Evolutionary conservation across 2,329 filamentous ascomycete genomes (phyloP), one percentile per base, ranked within the genome.

Genomic region (Penicillium glabrum): DNA sequence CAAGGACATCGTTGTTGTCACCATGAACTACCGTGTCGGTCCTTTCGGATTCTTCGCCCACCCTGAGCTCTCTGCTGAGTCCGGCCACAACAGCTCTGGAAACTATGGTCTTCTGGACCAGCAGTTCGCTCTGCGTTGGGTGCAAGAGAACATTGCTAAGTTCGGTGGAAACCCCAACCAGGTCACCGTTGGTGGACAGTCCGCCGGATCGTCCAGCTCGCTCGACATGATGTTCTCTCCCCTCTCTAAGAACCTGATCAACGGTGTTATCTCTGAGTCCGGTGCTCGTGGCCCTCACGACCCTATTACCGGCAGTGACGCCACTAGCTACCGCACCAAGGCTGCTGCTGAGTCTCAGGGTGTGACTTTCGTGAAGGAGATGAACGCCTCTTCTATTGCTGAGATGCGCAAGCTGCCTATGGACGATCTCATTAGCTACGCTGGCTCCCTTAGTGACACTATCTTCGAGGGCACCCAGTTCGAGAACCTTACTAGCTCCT

Each of bases 291-390:
- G 58, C 16, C 63, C 67, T 27, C 65, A 63, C 41, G 70, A 72
- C 58, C 70, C 67, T 31, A 53, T 59, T 46, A 70, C 65, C 1
- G 67, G 64, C 31, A 61, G 63, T 48, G 56, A 65, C 0, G 69
- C 69, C 9, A 69, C 69, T 14, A 60, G 58, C 31, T 63, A 72
- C 52, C 65, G 62, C 19, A 62, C 52, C 23, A 67, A 65, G 48
- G 54, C 50, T 14, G 61, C 54, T 13, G 69, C 71, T 10, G 60
- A 63, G 48, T 35, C 53, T 5, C 43, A 58, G 23, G 63, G 63
- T 19, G 60, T 74, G 5, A 58, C 59, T 2, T 80, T 77, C 62
- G 67, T 81, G 5, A 54, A 61, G 3, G 54, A 73, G 1, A 57
- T 76, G 14, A 78, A 78, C 44, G 75, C 78, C 27, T 74, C 70